Evolutionary conservation across 805 yeast species (phyloP).

Genomic region (Candida boleticola): DNA sequence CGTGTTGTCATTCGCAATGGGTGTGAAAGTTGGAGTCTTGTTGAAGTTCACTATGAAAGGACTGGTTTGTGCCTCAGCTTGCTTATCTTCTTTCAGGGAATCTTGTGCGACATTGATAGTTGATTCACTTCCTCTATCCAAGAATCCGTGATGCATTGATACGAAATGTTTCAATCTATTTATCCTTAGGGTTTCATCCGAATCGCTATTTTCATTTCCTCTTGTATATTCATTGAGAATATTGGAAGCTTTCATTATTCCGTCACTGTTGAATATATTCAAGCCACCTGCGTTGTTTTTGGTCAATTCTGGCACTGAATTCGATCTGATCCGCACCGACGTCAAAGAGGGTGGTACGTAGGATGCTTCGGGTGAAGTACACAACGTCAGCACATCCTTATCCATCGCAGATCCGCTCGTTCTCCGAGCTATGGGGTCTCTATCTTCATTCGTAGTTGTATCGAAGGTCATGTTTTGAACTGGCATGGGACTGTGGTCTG

Average conservation of each 20-base stretch:
- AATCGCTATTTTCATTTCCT: background rate
- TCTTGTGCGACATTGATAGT: background rate
- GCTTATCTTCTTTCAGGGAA: background rate
- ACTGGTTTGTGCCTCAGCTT: background rate
- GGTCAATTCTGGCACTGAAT: conserved; percentile 7
- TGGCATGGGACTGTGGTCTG: background rate
- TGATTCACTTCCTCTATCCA: background rate
- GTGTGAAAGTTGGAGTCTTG: conserved; percentile 4
- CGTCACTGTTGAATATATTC: conserved; percentile 8
- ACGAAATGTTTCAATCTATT: conserved; percentile 23
- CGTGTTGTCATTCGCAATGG: background rate
- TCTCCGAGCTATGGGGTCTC: too few species aligned
- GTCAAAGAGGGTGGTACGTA: background rate
- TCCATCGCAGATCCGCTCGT: background rate
- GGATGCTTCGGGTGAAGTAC: background rate
- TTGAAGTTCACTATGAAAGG: conserved; percentile 1
- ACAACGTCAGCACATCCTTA: conserved; percentile 4
- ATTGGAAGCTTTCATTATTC: conserved; percentile 8
- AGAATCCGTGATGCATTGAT: conserved; percentile 7
- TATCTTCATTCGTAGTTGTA: background rate
- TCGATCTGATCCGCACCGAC: conserved; percentile 1
- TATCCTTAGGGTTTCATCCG: conserved; percentile 16
- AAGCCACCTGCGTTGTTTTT: conserved; percentile 2
- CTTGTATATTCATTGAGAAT: conserved; percentile 10
- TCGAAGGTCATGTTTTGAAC: background rate